Conservation (phyloP, 1,284 basidiomycete genomes). For the Cronartium quercuum region DNA sequence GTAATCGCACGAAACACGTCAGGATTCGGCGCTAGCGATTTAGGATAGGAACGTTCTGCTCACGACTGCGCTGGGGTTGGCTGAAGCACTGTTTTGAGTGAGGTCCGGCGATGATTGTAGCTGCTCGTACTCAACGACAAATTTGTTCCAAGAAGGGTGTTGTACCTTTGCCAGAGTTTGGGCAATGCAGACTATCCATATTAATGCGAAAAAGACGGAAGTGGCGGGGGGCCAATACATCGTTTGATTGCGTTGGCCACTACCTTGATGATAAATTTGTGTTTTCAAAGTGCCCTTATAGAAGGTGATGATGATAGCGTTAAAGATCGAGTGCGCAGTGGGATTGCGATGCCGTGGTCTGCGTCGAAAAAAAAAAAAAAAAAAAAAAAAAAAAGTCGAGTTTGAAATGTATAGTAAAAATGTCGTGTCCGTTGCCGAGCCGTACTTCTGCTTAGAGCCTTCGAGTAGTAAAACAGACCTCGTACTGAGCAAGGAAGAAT, state of each 20-base stretch:
- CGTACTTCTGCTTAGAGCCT: not conserved
- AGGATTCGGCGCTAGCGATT: too few relatives aligned
- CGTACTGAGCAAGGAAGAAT: too few relatives aligned
- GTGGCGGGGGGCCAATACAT: not conserved
- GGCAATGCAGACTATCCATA: not conserved
- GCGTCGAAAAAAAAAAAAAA: not conserved
- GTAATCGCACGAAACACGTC: too few relatives aligned
- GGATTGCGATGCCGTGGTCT: not conserved
- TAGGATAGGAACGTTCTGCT: not conserved
- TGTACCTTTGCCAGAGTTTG: not conserved
- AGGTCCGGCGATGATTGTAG: not conserved
- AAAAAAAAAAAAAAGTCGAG: not conserved
- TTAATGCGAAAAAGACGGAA: not conserved
- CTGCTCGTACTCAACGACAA: not conserved
- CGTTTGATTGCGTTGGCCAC: not conserved
- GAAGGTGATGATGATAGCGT: not conserved
- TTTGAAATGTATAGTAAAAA: not conserved
- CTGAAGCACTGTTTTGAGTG: not conserved
- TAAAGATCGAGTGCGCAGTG: not conserved
- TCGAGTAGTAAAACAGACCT: too few relatives aligned
- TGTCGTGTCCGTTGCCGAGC: not conserved
- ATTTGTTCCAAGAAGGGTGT: not conserved
- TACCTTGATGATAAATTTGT: not conserved
- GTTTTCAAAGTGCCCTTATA: not conserved
- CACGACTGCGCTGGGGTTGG: not conserved